Percentiles rank a stretch among this genome's conserved stretches.
These are phyloP conservation scores for Ophiostoma sp. DNA, from an alignment of 2,329 filamentous ascomycete species.

Conservation along the genomic window DNA sequence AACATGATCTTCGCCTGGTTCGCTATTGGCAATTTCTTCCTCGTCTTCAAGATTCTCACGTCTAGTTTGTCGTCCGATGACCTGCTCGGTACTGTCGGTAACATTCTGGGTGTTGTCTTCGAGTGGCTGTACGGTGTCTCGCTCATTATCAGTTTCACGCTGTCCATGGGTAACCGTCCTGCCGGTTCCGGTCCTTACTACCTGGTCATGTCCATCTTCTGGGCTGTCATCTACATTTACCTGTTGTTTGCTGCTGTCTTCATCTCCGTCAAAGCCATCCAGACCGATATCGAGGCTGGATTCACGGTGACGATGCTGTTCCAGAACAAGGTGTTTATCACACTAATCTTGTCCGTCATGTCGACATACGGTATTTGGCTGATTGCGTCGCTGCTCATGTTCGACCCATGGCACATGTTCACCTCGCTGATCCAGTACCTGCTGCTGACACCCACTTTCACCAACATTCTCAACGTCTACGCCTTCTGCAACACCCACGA, in stretches of 20 bases:
- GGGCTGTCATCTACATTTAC: slow-evolving; percentile 93
- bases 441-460: slow-evolving; percentile 91
- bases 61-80: slow-evolving; percentile 70
- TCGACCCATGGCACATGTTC: slow-evolving; percentile 99
- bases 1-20: slow-evolving; percentile 99
- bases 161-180: slow-evolving; percentile 91
- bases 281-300: slow-evolving; percentile 64
- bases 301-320: slow-evolving; percentile 76
- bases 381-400: slow-evolving; percentile 86
- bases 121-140: slow-evolving; percentile 95
- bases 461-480: slow-evolving; percentile 98
- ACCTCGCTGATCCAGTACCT: slow-evolving; percentile 96
- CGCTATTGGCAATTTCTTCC: slow-evolving; percentile 96
- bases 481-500: slow-evolving; percentile 83
- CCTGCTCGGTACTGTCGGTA: slow-evolving; percentile 74
- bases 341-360: slow-evolving; percentile 85
- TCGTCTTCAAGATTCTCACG: slow-evolving; percentile 96
- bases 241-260: slow-evolving; percentile 93
- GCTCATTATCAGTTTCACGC: slow-evolving; percentile 89
- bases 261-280: slow-evolving; percentile 85
- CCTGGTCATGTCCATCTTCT: slow-evolving; percentile 97
- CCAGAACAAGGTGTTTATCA: slow-evolving; percentile 86
- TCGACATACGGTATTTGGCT: slow-evolving; percentile 95
- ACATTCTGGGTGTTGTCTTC: slow-evolving; percentile 83
- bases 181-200: slow-evolving; percentile 93